Base-by-base conservation (phyloP, 208 protist genomes). In the Wallacemonas sp. region DNA sequence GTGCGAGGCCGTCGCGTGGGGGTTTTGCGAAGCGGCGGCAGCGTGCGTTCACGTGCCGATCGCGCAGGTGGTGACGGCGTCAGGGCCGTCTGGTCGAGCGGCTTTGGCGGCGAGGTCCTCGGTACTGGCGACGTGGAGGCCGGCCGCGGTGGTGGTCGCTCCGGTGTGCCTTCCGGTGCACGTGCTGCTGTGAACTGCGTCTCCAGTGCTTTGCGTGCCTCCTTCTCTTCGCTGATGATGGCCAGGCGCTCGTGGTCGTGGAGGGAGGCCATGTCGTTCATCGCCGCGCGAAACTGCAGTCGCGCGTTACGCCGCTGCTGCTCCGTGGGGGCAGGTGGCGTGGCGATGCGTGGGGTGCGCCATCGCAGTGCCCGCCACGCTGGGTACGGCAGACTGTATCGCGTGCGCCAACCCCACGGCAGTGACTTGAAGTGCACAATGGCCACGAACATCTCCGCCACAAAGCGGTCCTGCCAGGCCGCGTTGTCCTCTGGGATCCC, bases 401-500 rank as follows among this genome's bases (percentile, higher is more conserved):
- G 57, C 24, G 52, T 34, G 4, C 52, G 52, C 52, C 52, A 58
- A 12, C 52, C 29, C 3, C n/a, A 58, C 30, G 52, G 52, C 30
- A 58, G 52, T 4, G 12, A 33, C 52, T 58, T 58, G 52, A 58
- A 58, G 52, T 58, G 52, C 30, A 38, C 29, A 27, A 58, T 58
- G 30, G 52, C 52, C 29, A 58, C 52, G 32, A 58, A 58, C 52
- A 58, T 58, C 52, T 58, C 57, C 30, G 62, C 63, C 0, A 64
- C 19, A 19, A 70, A 71, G 21, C 73, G 73, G 49, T 63, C 23
- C 46, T 52, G 56, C 27, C 72, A 61, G n/a, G 36, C 23, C 2
- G 55, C 33, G 68, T 74, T 74, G 48, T 79, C 56, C 36, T 70
- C 58, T 2, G 58, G 19, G 29, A 46, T 61, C 5, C 33, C 32